phyloP scores from a whole-genome alignment of 2,329 filamentous ascomycete species.

The Nemania diffusa region DNA sequence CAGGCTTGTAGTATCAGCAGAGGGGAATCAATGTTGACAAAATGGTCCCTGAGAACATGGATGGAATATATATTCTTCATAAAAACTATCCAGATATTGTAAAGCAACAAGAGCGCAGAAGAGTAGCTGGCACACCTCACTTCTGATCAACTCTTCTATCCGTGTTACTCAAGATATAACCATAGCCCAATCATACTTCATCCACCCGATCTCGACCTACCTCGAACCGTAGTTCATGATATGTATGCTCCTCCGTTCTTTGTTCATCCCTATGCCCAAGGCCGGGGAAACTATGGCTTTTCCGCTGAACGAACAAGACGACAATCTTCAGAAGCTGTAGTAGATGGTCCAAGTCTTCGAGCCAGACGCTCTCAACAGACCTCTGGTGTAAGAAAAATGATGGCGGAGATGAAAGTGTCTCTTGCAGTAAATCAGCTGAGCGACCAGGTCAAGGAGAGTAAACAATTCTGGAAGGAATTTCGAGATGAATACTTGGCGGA shows the following conservation, averaged over 20 bases:
- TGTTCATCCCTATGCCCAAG: slow-evolving; percentile 34
- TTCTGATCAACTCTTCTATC: background rate
- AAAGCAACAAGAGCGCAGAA: background rate
- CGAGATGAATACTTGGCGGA: slow-evolving; percentile 42
- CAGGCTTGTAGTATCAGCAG: background rate
- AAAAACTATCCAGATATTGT: background rate
- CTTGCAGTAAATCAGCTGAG: slow-evolving; percentile 44
- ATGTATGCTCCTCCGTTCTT: slow-evolving; percentile 30
- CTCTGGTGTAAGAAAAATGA: slow-evolving; percentile 21
- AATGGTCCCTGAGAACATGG: no score
- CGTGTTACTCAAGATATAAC: background rate
- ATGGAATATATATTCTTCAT: background rate
- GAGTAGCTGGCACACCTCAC: background rate
- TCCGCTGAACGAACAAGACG: slow-evolving; percentile 4
- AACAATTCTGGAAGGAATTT: slow-evolving; percentile 40
- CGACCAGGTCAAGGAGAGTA: slow-evolving; percentile 42
- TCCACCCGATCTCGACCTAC: slow-evolving; percentile 3
- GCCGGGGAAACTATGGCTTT: background rate
- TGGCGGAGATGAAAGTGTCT: slow-evolving; percentile 42
- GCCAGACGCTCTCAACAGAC: background rate
- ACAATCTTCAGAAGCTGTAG: background rate
- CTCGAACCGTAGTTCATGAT: background rate
- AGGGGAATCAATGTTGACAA: background rate
- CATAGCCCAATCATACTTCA: background rate
- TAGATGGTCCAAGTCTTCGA: background rate